Conservation (phyloP, 2,329 filamentous ascomycete species). For the Cadophora luteo-olivacea region DNA sequence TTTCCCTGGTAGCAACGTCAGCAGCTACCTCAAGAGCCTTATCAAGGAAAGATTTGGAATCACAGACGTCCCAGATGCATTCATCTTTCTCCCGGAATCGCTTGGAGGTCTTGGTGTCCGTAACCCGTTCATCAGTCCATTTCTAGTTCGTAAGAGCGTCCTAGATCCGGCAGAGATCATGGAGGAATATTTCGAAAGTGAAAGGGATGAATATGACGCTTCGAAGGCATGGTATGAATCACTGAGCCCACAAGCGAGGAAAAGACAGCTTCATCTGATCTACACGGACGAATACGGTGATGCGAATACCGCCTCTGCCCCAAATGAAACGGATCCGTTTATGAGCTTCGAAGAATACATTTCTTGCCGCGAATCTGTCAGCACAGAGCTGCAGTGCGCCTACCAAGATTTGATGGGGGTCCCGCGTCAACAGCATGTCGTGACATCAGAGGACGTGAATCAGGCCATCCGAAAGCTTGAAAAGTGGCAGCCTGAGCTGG, state of each 20-base stretch:
- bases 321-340: slow-evolving; percentile 40
- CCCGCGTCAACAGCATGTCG: slow-evolving; percentile 24
- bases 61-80: slow-evolving; percentile 46
- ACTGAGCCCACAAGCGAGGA: slow-evolving; percentile 38
- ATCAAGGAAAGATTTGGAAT: slow-evolving; percentile 56
- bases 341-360: slow-evolving; percentile 49
- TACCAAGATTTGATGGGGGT: slow-evolving; percentile 20
- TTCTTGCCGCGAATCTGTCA: slow-evolving; percentile 43
- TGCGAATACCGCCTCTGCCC: slow-evolving; percentile 16
- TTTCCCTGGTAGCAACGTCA: slow-evolving; percentile 51
- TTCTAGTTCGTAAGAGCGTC: slow-evolving; percentile 36
- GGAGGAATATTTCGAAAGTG: slow-evolving; percentile 39
- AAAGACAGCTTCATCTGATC: slow-evolving; percentile 18
- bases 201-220: slow-evolving; percentile 44
- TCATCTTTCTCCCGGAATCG: slow-evolving; percentile 47
- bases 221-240: slow-evolving; percentile 39
- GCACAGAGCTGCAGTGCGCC: background rate
- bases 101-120: slow-evolving; percentile 48
- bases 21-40: slow-evolving; percentile 52
- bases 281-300: slow-evolving; percentile 24
- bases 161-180: slow-evolving; percentile 34
- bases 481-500: slow-evolving; percentile 20
- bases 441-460: slow-evolving; percentile 33
- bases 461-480: slow-evolving; percentile 26
- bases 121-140: slow-evolving; percentile 48